Base-by-base conservation (phyloP, 306 rosid species). In the Echinosophora koreensis region DNA sequence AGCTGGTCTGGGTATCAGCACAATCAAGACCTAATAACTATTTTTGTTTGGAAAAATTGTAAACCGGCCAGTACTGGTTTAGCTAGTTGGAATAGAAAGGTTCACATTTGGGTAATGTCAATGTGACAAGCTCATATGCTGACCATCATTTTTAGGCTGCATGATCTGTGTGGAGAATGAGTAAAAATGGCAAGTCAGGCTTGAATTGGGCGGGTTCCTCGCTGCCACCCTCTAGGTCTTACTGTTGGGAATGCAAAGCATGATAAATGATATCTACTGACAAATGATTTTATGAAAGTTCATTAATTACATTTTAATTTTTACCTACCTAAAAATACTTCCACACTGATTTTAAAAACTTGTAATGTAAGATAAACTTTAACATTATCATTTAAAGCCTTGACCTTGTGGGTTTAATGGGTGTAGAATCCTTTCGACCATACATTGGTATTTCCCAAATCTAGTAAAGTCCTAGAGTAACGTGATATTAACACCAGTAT, bases 381-480 rank as follows among this genome's bases (percentile, higher is more conserved):
- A 5, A 15, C 22, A 13, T 60, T 34, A 32, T 60, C 44, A 60
- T 60, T 12, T 6, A 60, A 13, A 5, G 32, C 44, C 18, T 64
- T 38, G 28, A 13, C 13, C 50, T 44, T 44, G 14, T 17, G 51
- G 32, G 69, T 37, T 34, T 32, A 15, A 38, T 64, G 38, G 32
- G 13, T n/a, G 28, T 39, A 38, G 50, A 64, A 64, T 39, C 13
- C 8, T 51, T 51, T 51, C 15, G 27, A 51, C 57, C 4, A 41
- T 59, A 59, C 41, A 11, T 62, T 37, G 51, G 50, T 38, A 35
- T 1, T n/a, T 13, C 47, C 47, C 49, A 35, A 32, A 14, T 35
- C 27, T 75, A 39, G 66, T 44, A 16, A 75, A 69, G 62, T 60
- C 55, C 46, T 81, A 27, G 38, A 27, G 30, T 18, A 37, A 68